Evolutionary conservation across 306 rosid species (phyloP).

Genomic region (Rubus idaeus): DNA sequence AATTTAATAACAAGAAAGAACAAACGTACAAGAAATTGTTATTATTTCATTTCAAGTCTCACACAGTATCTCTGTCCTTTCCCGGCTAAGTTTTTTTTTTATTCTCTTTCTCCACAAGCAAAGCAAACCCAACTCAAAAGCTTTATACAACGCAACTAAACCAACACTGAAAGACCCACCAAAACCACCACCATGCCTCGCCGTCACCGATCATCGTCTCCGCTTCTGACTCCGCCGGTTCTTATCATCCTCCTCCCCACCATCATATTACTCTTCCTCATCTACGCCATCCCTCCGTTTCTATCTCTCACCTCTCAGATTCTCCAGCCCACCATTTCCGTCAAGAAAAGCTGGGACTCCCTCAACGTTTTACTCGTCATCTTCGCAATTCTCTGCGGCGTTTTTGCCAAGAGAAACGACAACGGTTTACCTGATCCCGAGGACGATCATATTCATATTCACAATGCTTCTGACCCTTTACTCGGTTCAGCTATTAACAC

Average conservation of each 20-base stretch:
- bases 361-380: conserved; percentile 64
- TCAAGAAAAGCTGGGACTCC: conserved; percentile 77
- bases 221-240: conserved; percentile 57
- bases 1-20: not conserved
- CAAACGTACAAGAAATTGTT: not conserved
- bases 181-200: conserved; percentile 48
- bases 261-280: conserved; percentile 42
- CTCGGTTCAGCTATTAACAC: conserved; percentile 12
- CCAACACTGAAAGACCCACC: conserved; percentile 31
- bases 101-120: not conserved
- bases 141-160: not conserved
- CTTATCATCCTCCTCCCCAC: conserved; percentile 70
- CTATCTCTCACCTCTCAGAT: conserved; percentile 50
- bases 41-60: not conserved
- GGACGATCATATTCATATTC: not conserved
- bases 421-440: conserved; percentile 34
- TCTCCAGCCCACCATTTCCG: conserved; percentile 44
- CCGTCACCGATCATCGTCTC: conserved; percentile 42
- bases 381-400: conserved; percentile 64
- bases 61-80: not conserved
- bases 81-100: not conserved
- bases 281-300: conserved; percentile 56
- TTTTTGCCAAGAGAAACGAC: conserved; percentile 59
- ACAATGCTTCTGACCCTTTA: not conserved
- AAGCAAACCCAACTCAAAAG: not conserved